A percentile compares a stretch with the other conserved stretches of the same genome.
Conservation (phyloP, 176 grass and related monocot species). For the Raddia guianensis region DNA sequence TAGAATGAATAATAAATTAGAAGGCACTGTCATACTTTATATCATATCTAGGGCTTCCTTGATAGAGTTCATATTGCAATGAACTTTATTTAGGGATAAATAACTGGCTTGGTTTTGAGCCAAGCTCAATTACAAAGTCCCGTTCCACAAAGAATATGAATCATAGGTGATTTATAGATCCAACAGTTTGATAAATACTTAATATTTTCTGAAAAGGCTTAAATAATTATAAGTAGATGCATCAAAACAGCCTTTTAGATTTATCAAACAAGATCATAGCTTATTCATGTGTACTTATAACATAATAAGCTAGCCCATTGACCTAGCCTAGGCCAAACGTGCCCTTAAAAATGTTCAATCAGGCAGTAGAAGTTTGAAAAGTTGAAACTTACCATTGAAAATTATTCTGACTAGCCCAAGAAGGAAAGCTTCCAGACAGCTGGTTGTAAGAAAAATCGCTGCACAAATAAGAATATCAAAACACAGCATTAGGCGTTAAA, state of each 20-base stretch:
- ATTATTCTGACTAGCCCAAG: conserved; percentile 58
- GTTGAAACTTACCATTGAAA: conserved; percentile 63
- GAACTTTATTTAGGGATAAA: neutral
- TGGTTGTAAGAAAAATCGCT: conserved; percentile 98
- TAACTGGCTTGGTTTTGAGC: neutral
- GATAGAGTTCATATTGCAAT: neutral
- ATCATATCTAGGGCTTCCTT: neutral
- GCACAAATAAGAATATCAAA: conserved; percentile 4
- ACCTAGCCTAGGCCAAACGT: neutral
- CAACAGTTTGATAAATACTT: neutral
- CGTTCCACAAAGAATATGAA: neutral
- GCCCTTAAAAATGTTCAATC: neutral
- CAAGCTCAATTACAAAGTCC: neutral
- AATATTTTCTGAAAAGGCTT: neutral
- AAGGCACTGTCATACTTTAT: neutral
- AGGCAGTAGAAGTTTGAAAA: conserved; percentile 11
- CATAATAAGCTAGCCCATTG: neutral
- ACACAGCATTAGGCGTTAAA: conserved; percentile 18
- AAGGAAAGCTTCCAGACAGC: conserved; percentile 71
- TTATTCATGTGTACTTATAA: conserved; percentile 19
- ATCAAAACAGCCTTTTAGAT: conserved; percentile 10
- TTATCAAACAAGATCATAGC: neutral
- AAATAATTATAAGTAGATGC: neutral
- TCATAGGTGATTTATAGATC: neutral
- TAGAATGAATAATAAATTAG: conserved; percentile 11